A percentile compares a stretch with the other conserved stretches of the same genome.
Evolutionary conservation across 2,329 filamentous ascomycete genomes (phyloP).

Genomic region (Kalaharituber pfeilii): DNA sequence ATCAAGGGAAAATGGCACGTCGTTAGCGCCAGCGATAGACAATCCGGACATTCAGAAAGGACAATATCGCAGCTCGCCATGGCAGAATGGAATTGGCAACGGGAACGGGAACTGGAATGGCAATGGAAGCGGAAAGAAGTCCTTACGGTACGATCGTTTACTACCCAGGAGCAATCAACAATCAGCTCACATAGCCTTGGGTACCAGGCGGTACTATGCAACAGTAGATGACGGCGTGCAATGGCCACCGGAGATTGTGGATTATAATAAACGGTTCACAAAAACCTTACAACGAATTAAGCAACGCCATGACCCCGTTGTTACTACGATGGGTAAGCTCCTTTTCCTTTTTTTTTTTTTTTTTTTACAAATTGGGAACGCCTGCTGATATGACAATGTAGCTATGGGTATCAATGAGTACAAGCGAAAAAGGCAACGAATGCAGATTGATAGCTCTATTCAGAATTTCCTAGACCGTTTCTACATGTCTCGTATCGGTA

Average conservation of each 20-base stretch:
- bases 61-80: constrained; percentile 50
- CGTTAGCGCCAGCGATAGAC: constrained; percentile 64
- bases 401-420: constrained; percentile 96
- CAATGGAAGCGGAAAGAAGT: constrained; percentile 33
- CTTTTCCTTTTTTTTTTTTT: neutral
- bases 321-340: constrained; percentile 58
- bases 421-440: constrained; percentile 86
- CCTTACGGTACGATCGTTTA: constrained; percentile 26
- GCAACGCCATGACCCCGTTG: constrained; percentile 84
- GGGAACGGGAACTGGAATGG: constrained; percentile 34
- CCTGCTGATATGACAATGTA: constrained; percentile 3
- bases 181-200: constrained; percentile 8
- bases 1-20: constrained; percentile 40
- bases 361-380: neutral
- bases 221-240: constrained; percentile 73
- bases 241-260: constrained; percentile 85
- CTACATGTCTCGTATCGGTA: constrained; percentile 98
- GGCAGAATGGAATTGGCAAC: constrained; percentile 25
- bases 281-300: constrained; percentile 87
- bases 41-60: constrained; percentile 80
- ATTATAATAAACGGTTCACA: constrained; percentile 85
- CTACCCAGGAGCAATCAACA: constrained; percentile 31
- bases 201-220: constrained; percentile 63
- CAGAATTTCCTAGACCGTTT: constrained; percentile 96
- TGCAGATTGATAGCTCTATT: constrained; percentile 96